phyloP scores from a whole-genome alignment of 768 basidiomycete genomes.

The Flagelloscypha sp. region DNA sequence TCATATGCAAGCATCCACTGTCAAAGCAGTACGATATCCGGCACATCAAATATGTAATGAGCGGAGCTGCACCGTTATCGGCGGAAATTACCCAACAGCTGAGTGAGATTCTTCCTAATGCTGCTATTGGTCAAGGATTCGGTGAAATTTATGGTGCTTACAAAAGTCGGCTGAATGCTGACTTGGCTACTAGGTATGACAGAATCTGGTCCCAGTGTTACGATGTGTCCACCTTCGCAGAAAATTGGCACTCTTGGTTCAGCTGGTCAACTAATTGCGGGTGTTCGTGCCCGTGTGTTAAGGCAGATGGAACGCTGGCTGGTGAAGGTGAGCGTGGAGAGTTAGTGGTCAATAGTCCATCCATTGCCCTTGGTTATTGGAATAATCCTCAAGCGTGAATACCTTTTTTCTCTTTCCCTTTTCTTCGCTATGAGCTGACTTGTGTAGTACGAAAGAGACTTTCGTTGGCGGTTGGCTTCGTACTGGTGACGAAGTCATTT shows the following conservation, averaged over 20 bases:
- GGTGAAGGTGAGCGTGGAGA: conserved; percentile 55
- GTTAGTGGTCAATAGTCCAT: conserved; percentile 50
- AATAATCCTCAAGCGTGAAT: conserved; percentile 55
- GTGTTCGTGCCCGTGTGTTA: conserved; percentile 49
- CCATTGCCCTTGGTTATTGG: conserved; percentile 50
- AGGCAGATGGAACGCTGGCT: conserved; percentile 48
- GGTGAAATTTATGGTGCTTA: conserved; percentile 23
- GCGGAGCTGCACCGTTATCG: conserved; percentile 58
- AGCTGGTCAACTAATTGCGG: conserved; percentile 52
- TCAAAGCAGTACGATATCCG: conserved; percentile 41
- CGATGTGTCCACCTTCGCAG: conserved; percentile 34
- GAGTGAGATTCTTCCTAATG: conserved; percentile 44
- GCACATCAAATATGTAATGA: conserved; percentile 44
- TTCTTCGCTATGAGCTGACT: conserved; percentile 8
- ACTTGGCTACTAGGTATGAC: conserved; percentile 42
- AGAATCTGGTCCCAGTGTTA: conserved; percentile 49
- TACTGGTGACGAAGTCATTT: conserved; percentile 68
- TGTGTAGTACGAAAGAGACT: conserved; percentile 51
- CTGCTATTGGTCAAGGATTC: conserved; percentile 58
- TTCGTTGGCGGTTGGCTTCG: conserved; percentile 60
- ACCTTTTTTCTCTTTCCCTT: neutral
- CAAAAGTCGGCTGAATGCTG: neutral
- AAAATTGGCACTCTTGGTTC: conserved; percentile 44
- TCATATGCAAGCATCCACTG: conserved; percentile 62
- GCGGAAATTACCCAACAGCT: conserved; percentile 43